phyloP scores from a whole-genome alignment of 306 rosid species.

The Vicia faba region DNA sequence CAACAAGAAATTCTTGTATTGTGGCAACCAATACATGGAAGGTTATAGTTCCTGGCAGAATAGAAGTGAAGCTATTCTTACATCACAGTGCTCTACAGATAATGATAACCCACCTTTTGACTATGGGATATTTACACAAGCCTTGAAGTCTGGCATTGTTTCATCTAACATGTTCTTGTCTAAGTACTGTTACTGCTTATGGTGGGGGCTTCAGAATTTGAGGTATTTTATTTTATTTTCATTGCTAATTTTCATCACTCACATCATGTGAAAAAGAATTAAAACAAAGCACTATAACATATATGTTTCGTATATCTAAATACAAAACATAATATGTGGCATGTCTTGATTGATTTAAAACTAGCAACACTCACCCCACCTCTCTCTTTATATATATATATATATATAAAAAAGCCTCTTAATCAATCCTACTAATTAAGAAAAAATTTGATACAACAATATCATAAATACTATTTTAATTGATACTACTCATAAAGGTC shows the following conservation, averaged over 20 bases:
- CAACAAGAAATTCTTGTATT: slow-evolving; percentile 62
- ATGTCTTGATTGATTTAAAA: too few relatives aligned
- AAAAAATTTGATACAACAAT: too few relatives aligned
- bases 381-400: too few relatives aligned
- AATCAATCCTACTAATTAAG: too few relatives aligned
- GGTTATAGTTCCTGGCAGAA: slow-evolving; percentile 48
- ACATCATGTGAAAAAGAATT: not conserved
- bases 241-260: slow-evolving; percentile 1
- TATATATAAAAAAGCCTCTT: too few relatives aligned
- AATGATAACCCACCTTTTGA: slow-evolving; percentile 50
- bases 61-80: slow-evolving; percentile 34
- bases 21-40: slow-evolving; percentile 52
- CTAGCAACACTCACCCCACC: too few relatives aligned
- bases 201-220: slow-evolving; percentile 99
- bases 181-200: slow-evolving; percentile 91
- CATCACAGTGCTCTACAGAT: slow-evolving; percentile 45
- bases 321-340: too few relatives aligned
- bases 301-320: too few relatives aligned
- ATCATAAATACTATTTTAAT: too few relatives aligned
- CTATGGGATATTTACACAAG: slow-evolving; percentile 76
- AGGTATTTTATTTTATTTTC: slow-evolving; percentile 52
- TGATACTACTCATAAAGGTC: too few relatives aligned
- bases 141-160: slow-evolving; percentile 65
- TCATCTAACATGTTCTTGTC: slow-evolving; percentile 64
- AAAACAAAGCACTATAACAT: not conserved